Base-by-base conservation (phyloP, 257 asterid genomes). In the Verbascum thapsus region DNA sequence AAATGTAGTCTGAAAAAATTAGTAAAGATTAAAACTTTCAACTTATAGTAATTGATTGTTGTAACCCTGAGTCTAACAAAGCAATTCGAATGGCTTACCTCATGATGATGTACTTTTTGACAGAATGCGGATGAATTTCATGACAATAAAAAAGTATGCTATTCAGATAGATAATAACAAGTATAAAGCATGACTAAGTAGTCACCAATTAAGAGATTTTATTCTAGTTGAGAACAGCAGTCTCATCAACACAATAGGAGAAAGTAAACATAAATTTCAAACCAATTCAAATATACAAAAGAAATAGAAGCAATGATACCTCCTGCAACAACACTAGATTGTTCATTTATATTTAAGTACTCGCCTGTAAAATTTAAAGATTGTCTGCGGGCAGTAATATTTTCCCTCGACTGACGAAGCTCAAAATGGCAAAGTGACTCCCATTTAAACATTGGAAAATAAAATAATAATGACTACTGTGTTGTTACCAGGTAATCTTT, bases 261-360 rank as follows among this genome's bases (percentile, higher is more conserved):
- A 38, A 42, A 51, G 35, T 69, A 65, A 70, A 47, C 49, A 26
- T 13, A 70, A 52, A 16, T 38, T 53, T 60, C 58, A 69, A 26
- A 59, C 53, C 48, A 26, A 69, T 9, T 32, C 44, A 53, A 58
- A 13, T 5, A 34, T 22, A 35, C 22, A 55, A 55, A 55, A 12
- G 16, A 55, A 59, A 53, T 42, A 15, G 16, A 34, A 58, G 34
- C 23, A 61, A 26, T 11, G 50, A 26, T 12, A 19, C 50, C 15
- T 43, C 12, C 54, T 23, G 43, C 54, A 5, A 18, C 32, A 26
- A 5, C 5, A 26, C 32, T 26, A 26, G 13, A 32, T 19, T 56
- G 15, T 40, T 30, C 23, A 26, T 7, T 22, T 20, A n/a, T 16
- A 26, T 60, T 39, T n/a, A 41, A 34, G 4, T 53, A 59, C 38